Conservation (phyloP, 257 asterid species). For the Solanum neorickii region DNA sequence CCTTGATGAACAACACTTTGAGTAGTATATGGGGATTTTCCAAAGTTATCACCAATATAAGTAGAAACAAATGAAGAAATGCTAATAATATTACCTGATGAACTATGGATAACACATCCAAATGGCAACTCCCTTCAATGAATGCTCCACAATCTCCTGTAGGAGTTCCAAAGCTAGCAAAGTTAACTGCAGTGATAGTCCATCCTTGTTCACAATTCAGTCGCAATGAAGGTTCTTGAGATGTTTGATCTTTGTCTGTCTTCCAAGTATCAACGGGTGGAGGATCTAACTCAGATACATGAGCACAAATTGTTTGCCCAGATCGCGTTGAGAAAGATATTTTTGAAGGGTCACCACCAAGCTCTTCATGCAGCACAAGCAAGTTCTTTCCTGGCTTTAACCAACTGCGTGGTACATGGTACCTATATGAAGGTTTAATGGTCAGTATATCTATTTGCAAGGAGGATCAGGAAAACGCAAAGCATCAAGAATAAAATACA, state of each 20-base stretch:
- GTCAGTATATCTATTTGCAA: not conserved
- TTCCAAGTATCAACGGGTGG: constrained; percentile 65
- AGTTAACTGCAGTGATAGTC: constrained; percentile 35
- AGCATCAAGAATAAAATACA: not conserved
- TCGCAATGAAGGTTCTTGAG: constrained; percentile 30
- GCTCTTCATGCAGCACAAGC: constrained; percentile 65
- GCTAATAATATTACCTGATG: constrained; percentile 23
- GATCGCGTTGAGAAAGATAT: constrained; percentile 27
- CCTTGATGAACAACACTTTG: not conserved
- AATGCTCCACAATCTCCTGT: constrained; percentile 49
- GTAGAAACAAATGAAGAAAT: not conserved
- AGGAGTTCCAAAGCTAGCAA: constrained; percentile 54
- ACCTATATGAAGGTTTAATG: constrained; percentile 20
- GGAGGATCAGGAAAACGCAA: not conserved
- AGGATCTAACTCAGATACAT: constrained; percentile 36
- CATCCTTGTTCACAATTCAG: constrained; percentile 50
- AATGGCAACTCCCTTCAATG: constrained; percentile 31
- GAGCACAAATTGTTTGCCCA: constrained; percentile 40
- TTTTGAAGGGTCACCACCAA: constrained; percentile 58
- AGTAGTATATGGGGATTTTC: not conserved
- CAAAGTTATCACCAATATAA: not conserved
- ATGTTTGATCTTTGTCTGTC: constrained; percentile 19
- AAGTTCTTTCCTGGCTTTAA: constrained; percentile 45
- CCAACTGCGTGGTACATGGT: constrained; percentile 68
- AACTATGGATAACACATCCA: constrained; percentile 24